phyloP scores from a whole-genome alignment of 495 filamentous ascomycete genomes.

The Neurospora tetraspora region DNA sequence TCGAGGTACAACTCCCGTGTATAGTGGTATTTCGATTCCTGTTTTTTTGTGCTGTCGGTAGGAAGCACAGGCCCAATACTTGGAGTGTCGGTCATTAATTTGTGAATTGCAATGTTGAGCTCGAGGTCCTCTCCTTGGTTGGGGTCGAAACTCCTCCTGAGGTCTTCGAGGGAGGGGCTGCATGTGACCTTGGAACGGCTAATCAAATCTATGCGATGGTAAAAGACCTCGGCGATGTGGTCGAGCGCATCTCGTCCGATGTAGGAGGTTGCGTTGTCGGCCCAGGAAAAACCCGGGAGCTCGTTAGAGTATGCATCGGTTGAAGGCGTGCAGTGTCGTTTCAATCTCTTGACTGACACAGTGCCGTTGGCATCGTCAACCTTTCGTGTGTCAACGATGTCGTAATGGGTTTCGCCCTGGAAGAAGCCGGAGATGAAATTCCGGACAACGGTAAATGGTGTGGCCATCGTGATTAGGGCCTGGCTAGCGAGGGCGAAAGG shows the following conservation, averaged over 20 bases:
- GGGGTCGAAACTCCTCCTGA: not conserved
- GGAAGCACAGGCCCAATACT: not conserved
- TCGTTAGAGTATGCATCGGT: not conserved
- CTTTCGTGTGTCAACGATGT: conserved; percentile 11
- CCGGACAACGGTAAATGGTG: not conserved
- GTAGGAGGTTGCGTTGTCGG: conserved; percentile 3
- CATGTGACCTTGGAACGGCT: not conserved
- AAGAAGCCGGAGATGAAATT: not conserved
- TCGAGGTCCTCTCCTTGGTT: conserved; percentile 1
- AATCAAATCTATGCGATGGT: conserved; percentile 1
- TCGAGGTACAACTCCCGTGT: not conserved
- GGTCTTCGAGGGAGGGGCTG: conserved; percentile 4
- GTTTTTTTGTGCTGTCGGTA: not conserved
- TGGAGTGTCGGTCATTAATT: conserved; percentile 1
- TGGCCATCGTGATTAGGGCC: not conserved
- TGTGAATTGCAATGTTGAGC: conserved; percentile 13
- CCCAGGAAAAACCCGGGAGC: conserved; percentile 7
- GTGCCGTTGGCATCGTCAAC: not conserved
- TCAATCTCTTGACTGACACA: conserved; percentile 20
- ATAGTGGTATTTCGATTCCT: not conserved
- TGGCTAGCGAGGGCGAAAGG: not conserved
- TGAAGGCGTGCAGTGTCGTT: conserved; percentile 9
- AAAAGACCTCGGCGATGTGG: not conserved
- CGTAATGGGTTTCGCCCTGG: not conserved
- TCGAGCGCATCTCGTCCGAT: conserved; percentile 10